Evolutionary conservation across 345 rosid genomes (phyloP).

Genomic region (Nephelium lappaceum): DNA sequence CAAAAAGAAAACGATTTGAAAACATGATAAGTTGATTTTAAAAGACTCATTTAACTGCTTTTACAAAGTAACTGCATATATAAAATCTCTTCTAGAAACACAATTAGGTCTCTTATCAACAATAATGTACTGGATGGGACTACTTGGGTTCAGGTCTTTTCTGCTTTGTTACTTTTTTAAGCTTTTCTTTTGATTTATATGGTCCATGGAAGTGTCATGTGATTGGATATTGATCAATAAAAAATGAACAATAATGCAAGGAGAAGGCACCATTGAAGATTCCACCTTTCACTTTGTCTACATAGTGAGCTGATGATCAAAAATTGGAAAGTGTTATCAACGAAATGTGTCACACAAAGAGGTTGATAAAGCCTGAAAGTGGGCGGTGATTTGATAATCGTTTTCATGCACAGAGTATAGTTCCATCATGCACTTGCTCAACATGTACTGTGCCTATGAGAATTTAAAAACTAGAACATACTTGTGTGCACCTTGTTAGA

Average conservation of each 20-base stretch:
- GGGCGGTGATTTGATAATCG: background rate
- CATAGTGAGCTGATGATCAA: background rate
- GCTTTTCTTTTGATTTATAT: background rate
- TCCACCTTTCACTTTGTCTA: background rate
- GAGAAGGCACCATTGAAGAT: background rate
- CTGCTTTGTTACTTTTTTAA: background rate
- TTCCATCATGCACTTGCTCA: no score
- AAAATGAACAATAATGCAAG: constrained; percentile 12
- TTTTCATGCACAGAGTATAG: no score
- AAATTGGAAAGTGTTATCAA: background rate
- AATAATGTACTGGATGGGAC: background rate
- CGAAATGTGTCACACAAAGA: background rate
- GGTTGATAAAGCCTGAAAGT: background rate
- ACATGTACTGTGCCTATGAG: no score
- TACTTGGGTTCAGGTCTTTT: background rate
- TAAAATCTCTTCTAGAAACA: background rate
- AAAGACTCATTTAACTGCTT: no score
- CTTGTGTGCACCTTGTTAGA: no score
- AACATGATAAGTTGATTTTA: no score
- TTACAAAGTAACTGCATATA: no score
- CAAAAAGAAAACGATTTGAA: no score
- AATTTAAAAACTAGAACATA: no score
- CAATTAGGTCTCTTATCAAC: background rate
- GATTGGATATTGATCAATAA: constrained; percentile 4
- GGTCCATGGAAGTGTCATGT: background rate